phyloP scores from a whole-genome alignment of 2,329 filamentous ascomycete genomes.

The Drechslerella stenobrocha region DNA sequence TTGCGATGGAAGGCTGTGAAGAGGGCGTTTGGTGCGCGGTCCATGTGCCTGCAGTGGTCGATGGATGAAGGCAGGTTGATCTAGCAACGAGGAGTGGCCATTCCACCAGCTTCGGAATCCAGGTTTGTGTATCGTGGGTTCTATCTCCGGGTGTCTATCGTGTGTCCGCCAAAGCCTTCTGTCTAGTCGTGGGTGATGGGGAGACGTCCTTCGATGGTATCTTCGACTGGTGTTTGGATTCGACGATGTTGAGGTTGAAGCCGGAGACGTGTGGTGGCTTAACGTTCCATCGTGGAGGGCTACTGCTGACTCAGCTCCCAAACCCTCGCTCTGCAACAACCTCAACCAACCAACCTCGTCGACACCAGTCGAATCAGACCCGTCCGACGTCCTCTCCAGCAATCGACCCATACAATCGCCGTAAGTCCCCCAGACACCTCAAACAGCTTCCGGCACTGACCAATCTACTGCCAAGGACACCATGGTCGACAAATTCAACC shows the following conservation, averaged over 20 bases:
- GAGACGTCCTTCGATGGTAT: not conserved
- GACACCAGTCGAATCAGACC: slow-evolving; percentile 34
- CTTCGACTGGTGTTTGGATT: not conserved
- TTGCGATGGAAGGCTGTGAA: slow-evolving; percentile 9
- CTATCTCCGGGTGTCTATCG: slow-evolving; percentile 7
- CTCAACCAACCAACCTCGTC: slow-evolving; percentile 25
- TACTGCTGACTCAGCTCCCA: slow-evolving; percentile 21
- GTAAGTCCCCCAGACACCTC: slow-evolving; percentile 11
- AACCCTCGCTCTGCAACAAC: not conserved
- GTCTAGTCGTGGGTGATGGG: not conserved
- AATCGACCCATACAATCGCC: slow-evolving; percentile 23
- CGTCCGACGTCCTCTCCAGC: slow-evolving; percentile 12
- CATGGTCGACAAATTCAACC: slow-evolving; percentile 49
- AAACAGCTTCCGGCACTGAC: slow-evolving; percentile 2
- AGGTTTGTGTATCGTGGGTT: not conserved
- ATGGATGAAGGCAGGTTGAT: slow-evolving; percentile 9
- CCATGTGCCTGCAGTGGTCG: slow-evolving; percentile 22
- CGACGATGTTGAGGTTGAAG: slow-evolving; percentile 2
- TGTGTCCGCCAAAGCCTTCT: not conserved
- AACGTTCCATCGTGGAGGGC: not conserved
- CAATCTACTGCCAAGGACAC: not conserved
- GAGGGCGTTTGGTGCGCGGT: slow-evolving; percentile 11
- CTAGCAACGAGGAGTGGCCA: slow-evolving; percentile 35
- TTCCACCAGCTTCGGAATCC: slow-evolving; percentile 4
- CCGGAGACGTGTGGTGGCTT: not conserved